Percentiles rank a stretch among this genome's conserved stretches.
phyloP scores from a whole-genome alignment of 768 basidiomycete species.

The Hypsizygus marmoreus region DNA sequence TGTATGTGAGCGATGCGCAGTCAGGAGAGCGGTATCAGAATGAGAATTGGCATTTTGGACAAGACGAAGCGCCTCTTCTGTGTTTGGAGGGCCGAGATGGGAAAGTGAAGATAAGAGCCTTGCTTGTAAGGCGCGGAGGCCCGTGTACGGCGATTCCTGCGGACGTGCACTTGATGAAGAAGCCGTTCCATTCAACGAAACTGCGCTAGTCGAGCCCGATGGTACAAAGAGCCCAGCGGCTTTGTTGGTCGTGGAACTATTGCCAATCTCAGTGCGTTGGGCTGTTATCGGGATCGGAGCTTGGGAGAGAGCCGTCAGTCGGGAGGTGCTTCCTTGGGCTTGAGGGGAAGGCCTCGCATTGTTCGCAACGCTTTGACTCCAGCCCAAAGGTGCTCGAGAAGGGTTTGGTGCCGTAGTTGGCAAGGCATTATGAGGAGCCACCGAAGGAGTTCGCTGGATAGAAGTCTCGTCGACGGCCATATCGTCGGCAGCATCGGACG shows the following conservation, averaged over 20 bases:
- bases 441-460: slow-evolving; percentile 1
- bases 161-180: slow-evolving; percentile 7
- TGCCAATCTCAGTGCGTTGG: too few relatives aligned
- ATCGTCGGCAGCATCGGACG: slow-evolving; percentile 5
- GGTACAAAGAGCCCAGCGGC: too few relatives aligned
- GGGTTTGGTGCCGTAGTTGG: background rate
- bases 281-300: background rate
- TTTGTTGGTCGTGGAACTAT: too few relatives aligned
- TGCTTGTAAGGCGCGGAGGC: slow-evolving; percentile 23
- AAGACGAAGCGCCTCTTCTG: slow-evolving; percentile 17
- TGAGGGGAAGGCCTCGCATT: background rate
- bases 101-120: slow-evolving; percentile 23
- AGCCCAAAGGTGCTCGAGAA: background rate
- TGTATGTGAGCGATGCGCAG: slow-evolving; percentile 26
- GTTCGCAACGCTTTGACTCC: background rate
- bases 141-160: slow-evolving; percentile 10
- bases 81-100: slow-evolving; percentile 19
- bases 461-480: background rate
- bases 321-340: too few relatives aligned
- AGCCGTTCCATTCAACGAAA: background rate
- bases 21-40: slow-evolving; percentile 21
- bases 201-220: too few relatives aligned
- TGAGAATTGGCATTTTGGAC: slow-evolving; percentile 26
- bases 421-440: background rate
- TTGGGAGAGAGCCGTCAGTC: background rate